phyloP scores from a whole-genome alignment of 2,329 filamentous ascomycete genomes.

The Clarireedia paspali region DNA sequence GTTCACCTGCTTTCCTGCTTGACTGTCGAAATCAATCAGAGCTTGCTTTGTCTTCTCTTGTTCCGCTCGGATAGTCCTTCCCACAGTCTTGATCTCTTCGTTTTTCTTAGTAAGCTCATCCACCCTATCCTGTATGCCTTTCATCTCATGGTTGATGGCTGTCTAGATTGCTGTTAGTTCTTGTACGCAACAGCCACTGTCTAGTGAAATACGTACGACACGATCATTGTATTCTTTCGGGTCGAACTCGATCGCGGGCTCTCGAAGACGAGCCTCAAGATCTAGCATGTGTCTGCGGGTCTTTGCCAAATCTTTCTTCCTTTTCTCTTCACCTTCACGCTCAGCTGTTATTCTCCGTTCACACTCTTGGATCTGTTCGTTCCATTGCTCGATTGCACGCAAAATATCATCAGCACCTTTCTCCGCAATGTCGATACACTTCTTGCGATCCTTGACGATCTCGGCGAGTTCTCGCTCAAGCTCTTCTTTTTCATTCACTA shows the following conservation, averaged over 20 bases:
- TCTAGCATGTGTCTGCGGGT: conserved; percentile 51
- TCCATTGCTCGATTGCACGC: conserved; percentile 34
- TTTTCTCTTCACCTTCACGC: conserved; percentile 37
- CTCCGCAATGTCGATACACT: conserved; percentile 47
- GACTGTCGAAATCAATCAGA: conserved; percentile 58
- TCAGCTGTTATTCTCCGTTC: conserved; percentile 42
- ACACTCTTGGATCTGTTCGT: conserved; percentile 32
- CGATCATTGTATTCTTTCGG: conserved; percentile 61
- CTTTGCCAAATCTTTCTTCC: conserved; percentile 43
- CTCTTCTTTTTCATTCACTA: conserved; percentile 59
- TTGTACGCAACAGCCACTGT: background rate
- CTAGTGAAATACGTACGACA: conserved; percentile 47
- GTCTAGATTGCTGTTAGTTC: conserved; percentile 32
- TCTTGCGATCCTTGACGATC: conserved; percentile 47
- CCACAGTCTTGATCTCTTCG: conserved; percentile 23
- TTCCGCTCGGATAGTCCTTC: conserved; percentile 34
- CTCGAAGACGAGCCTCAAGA: conserved; percentile 55
- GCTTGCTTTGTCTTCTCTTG: conserved; percentile 37
- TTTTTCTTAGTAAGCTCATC: conserved; percentile 22
- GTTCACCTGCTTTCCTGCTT: conserved; percentile 64
- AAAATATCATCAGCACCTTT: conserved; percentile 36
- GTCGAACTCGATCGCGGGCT: conserved; percentile 61
- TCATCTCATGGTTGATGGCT: conserved; percentile 48
- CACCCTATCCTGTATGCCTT: conserved; percentile 40
- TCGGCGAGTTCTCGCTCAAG: conserved; percentile 54